These are phyloP conservation scores for Lepidium didymum DNA, from an alignment of 345 rosid species.

Conservation along the genomic window DNA sequence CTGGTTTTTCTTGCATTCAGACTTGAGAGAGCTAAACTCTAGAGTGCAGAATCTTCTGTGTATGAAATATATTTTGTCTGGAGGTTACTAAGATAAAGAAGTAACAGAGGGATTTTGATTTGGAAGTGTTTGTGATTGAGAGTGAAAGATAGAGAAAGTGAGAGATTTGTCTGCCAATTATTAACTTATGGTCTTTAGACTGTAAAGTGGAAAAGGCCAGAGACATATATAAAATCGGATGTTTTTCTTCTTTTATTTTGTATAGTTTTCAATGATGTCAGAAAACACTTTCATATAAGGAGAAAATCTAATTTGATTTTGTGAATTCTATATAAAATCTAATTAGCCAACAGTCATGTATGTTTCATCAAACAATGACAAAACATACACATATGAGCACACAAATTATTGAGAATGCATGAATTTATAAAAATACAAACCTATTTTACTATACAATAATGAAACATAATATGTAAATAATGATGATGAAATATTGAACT, in stretches of 20 bases:
- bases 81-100: background rate
- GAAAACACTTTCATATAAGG: background rate
- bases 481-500: no score
- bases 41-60: background rate
- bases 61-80: slow-evolving; percentile 3
- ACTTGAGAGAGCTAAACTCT: background rate
- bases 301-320: background rate
- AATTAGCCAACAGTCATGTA: no score
- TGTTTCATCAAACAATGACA: no score
- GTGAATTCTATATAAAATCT: background rate
- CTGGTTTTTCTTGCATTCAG: background rate
- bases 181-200: slow-evolving; percentile 13
- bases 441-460: background rate
- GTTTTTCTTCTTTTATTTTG: background rate
- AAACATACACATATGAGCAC: background rate
- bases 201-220: slow-evolving; percentile 19
- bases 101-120: slow-evolving; percentile 16
- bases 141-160: background rate
- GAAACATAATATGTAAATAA: background rate
- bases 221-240: background rate
- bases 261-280: slow-evolving; percentile 8
- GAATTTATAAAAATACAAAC: background rate
- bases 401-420: background rate
- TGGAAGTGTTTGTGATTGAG: slow-evolving; percentile 17
- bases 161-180: slow-evolving; percentile 29